Evolutionary conservation across 768 basidiomycete genomes (phyloP), one percentile per base, ranked within the genome.

Genomic region (Termitomyces eurrhizus): DNA sequence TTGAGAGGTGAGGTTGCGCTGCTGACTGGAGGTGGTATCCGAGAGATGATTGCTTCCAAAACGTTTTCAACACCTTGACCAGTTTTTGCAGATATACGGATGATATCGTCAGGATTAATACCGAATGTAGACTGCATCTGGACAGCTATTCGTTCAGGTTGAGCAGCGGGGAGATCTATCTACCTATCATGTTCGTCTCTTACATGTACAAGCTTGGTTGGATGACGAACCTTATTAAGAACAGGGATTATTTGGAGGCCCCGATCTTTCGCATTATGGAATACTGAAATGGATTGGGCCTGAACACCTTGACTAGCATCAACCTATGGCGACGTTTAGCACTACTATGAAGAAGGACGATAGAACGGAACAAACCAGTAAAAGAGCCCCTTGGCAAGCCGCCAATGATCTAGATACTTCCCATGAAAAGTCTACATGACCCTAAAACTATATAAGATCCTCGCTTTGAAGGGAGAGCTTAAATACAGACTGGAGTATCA

Each of bases 301-400:
- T 99, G 97, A 8, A 99, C 88, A 18, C 97, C 97, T 77, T 96
- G 95, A 56, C 92, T 93, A n/a, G 93, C 93, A 69, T 99, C 97
- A 2, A 98, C 95, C 66, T 98, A 75, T 36, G 14, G 39, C 6
- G 12, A n/a, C 29, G 18, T 13, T 51, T 59, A 48, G 64, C 44
- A 39, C 11, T 42, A 39, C 26, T 24, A 61, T 54, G 36, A 35
- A 18, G 33, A 37, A 16, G 46, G 41, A 24, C 16, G 53, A 24
- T 57, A 41, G 41, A 21, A 44, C 8, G 8, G 13, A 29, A 67
- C 72, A 60, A 67, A 84, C 83, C n/a, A 84, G 75, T 41, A 88
- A 71, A 45, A 88, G 71, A 11, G 93, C 96, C 9, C 97, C 97
- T 76, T 99, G 92, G 65, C 92, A 97, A 36, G 96, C 94, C 4